A percentile compares a stretch with the other conserved stretches of the same genome.
Conservation (phyloP, 352 stramenopile genomes). For the Globisporangium polare region DNA sequence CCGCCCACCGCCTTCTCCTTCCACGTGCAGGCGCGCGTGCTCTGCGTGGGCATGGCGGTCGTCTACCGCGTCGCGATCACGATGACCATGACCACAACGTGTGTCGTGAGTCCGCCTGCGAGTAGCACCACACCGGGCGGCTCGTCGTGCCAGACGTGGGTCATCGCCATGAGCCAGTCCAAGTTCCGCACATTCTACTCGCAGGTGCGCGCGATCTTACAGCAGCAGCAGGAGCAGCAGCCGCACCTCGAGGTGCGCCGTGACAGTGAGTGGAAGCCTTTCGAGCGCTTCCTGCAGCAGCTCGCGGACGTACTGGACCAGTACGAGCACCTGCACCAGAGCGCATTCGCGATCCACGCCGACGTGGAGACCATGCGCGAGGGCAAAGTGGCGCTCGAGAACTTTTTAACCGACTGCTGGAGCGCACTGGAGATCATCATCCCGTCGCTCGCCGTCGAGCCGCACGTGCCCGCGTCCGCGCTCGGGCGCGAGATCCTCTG, state of each 20-base stretch:
- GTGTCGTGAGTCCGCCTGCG: conserved; percentile 13
- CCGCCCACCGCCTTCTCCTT: conserved; percentile 44
- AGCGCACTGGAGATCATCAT: conserved; percentile 38
- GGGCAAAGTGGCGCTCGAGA: conserved; percentile 33
- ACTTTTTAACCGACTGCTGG: conserved; percentile 47
- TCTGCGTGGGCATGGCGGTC: conserved; percentile 52
- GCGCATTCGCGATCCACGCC: conserved; percentile 39
- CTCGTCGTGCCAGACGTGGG: conserved; percentile 37
- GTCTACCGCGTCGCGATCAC: conserved; percentile 57
- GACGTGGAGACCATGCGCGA: conserved; percentile 31
- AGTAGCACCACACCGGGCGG: conserved; percentile 14
- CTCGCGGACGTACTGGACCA: conserved; percentile 33
- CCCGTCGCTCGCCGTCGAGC: conserved; percentile 39
- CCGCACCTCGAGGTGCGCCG: conserved; percentile 16
- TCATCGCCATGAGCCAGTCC: conserved; percentile 57
- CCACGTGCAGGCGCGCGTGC: conserved; percentile 35
- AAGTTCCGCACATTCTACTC: conserved; percentile 50
- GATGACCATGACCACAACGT: conserved; percentile 14
- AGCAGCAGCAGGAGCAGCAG: conserved; percentile 28
- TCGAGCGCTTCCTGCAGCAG: conserved; percentile 38
- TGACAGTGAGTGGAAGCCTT: conserved; percentile 41
- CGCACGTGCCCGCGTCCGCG: conserved; percentile 26
- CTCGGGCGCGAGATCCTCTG: conserved; percentile 32
- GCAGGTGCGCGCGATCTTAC: conserved; percentile 37
- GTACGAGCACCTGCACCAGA: conserved; percentile 31